phyloP scores from a whole-genome alignment of 176 grass and related monocot species.

The Pontederia paniculata region DNA sequence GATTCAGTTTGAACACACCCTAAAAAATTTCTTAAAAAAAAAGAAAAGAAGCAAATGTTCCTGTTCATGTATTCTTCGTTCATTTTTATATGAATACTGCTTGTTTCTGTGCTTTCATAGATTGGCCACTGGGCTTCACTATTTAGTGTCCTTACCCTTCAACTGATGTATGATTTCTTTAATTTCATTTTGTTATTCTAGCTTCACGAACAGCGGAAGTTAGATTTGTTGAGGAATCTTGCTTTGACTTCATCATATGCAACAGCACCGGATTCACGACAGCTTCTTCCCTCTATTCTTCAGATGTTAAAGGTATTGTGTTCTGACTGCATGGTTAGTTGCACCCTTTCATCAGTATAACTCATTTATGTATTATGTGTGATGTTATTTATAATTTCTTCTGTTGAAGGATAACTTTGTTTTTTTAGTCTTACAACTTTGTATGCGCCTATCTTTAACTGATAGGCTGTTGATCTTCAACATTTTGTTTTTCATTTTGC shows the following conservation, averaged over 20 bases:
- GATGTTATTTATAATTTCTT: not conserved
- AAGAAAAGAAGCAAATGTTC: too few species aligned
- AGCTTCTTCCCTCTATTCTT: conserved; percentile 80
- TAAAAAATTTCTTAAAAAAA: too few species aligned
- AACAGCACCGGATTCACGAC: conserved; percentile 84
- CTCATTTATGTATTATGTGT: conserved; percentile 4
- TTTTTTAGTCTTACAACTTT: not conserved
- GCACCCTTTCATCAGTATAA: not conserved
- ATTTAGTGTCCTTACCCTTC: not conserved
- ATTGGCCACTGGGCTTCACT: not conserved
- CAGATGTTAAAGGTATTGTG: conserved; percentile 61
- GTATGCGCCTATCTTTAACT: conserved; percentile 4
- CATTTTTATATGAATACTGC: too few species aligned
- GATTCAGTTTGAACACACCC: too few species aligned
- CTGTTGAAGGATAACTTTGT: not conserved
- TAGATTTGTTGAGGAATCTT: conserved; percentile 88
- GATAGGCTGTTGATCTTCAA: conserved; percentile 2
- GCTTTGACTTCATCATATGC: conserved; percentile 85
- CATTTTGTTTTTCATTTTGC: conserved; percentile 21
- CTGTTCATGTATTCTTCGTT: too few species aligned
- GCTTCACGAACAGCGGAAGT: conserved; percentile 85
- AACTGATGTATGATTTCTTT: not conserved
- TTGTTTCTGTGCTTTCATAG: not conserved
- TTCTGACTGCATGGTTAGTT: conserved; percentile 4
- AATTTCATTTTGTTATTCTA: conserved; percentile 3